These are phyloP conservation scores for Colletotrichum filicis DNA, from an alignment of 2,329 filamentous ascomycete species.

Conservation along the genomic window DNA sequence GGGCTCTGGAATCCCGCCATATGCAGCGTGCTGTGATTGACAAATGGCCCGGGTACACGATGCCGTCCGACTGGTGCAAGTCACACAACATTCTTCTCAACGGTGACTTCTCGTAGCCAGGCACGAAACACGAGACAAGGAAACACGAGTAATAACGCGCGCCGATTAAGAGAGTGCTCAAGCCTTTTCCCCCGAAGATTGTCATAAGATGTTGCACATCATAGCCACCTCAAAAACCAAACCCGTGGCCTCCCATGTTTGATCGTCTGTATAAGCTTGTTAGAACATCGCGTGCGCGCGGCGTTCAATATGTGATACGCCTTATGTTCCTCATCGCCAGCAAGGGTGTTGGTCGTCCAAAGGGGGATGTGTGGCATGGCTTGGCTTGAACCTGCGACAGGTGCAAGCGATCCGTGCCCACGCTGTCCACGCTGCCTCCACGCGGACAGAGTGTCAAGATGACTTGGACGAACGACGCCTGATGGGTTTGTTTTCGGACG, in stretches of 20 bases:
- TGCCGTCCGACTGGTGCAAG: neutral
- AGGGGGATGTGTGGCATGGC: neutral
- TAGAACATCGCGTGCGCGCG: neutral
- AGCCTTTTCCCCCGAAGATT: neutral
- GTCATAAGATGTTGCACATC: conserved; percentile 11
- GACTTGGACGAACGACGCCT: neutral
- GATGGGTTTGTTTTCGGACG: neutral
- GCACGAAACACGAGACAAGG: neutral
- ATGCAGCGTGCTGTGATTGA: neutral
- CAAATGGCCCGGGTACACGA: neutral
- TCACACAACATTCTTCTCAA: neutral
- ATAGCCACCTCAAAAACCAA: neutral
- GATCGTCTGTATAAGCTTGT: conserved; percentile 22
- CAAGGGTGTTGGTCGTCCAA: neutral
- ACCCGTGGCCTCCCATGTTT: neutral
- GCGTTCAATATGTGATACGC: conserved; percentile 8
- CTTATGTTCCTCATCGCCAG: neutral
- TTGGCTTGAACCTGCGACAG: neutral
- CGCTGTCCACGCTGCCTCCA: neutral
- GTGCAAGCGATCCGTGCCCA: neutral
- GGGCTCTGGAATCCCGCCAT: neutral
- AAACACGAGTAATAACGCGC: neutral
- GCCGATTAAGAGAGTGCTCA: neutral
- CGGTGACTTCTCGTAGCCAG: too few relatives aligned
- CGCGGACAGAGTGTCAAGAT: neutral